Evolutionary conservation across 2,329 filamentous ascomycete species (phyloP), one percentile per base, ranked within the genome.

Genomic region (Hypoxylon sp.): DNA sequence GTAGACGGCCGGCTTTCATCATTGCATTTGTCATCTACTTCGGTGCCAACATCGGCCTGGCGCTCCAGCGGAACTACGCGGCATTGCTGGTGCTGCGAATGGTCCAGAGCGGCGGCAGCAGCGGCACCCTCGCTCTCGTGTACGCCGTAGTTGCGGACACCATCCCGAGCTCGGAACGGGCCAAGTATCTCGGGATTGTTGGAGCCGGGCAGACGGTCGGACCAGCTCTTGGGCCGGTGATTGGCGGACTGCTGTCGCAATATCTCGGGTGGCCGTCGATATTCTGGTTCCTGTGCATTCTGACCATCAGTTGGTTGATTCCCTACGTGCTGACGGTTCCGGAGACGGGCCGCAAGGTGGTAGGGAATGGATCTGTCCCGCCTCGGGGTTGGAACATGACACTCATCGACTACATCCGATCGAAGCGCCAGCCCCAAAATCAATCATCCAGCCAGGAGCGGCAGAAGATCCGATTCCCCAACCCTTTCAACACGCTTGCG

Each of bases 101-200:
- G 74, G 55, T 88, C 2, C 87, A 90, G 67, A 86, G 84, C 26
- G 78, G 79, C 0, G 87, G 88, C 0, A 88, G 84, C 69, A 88
- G 85, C 65, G 86, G 86, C 0, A 89, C 88, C 0, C 78, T 92
- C n/a, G 87, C 90, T 0, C 77, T 95, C 1, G 85, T 84, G 0
- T 88, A 83, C 59, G 90, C 86, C 1, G 85, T 92, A 1, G 83
- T 93, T 11, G 87, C 88, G 0, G 91, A 95, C 66, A 81, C 92
- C 4, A 81, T 87, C 0, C 85, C 88, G 0, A 86, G 83, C 41
- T 81, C 83, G 0, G 88, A 94, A 71, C 79, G 91, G 65, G 91
- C 90, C 2, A 83, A 81, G 53, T 93, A 90, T 68, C 88, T 93
- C 77, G 89, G 85, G 47, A 82, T 87, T 58, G 83, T 87, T n/a